A percentile compares a stretch with the other conserved stretches of the same genome.
Conservation (phyloP, 306 rosid genomes). For the Cyamopsis tetragonoloba region DNA sequence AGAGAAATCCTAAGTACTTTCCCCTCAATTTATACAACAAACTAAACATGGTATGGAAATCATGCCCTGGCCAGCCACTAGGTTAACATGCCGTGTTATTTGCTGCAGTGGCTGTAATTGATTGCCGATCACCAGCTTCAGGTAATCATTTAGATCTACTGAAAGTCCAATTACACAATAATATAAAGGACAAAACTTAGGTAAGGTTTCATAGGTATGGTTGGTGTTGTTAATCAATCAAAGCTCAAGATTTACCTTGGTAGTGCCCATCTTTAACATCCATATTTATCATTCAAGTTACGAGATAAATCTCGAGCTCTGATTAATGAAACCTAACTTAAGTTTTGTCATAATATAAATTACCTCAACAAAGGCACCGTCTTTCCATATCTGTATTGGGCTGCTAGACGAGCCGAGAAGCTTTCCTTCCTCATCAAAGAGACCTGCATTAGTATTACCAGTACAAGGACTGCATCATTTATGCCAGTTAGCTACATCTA, state of each 20-base stretch:
- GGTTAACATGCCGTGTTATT: not conserved
- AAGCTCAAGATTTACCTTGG: too few relatives aligned
- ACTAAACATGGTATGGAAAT: not conserved
- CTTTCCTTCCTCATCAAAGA: slow-evolving; percentile 81
- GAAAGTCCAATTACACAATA: slow-evolving; percentile 6
- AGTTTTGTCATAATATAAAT: too few relatives aligned
- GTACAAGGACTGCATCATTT: not conserved
- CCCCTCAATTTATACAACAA: not conserved
- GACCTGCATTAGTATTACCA: slow-evolving; percentile 44
- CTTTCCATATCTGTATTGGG: slow-evolving; percentile 95
- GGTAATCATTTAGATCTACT: not conserved
- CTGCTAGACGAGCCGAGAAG: slow-evolving; percentile 92
- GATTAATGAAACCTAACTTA: too few relatives aligned
- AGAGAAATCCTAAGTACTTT: slow-evolving; percentile 2
- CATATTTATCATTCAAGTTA: too few relatives aligned
- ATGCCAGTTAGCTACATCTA: not conserved
- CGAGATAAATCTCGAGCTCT: too few relatives aligned
- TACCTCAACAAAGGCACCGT: slow-evolving; percentile 76
- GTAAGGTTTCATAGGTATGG: too few relatives aligned
- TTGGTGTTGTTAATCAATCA: too few relatives aligned
- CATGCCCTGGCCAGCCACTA: not conserved
- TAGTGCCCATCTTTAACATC: too few relatives aligned
- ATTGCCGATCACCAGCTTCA: slow-evolving; percentile 1
- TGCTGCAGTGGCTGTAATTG: not conserved
- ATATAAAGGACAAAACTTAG: too few relatives aligned